Conservation (phyloP, 345 rosid genomes). For the Aquilaria sinensis region DNA sequence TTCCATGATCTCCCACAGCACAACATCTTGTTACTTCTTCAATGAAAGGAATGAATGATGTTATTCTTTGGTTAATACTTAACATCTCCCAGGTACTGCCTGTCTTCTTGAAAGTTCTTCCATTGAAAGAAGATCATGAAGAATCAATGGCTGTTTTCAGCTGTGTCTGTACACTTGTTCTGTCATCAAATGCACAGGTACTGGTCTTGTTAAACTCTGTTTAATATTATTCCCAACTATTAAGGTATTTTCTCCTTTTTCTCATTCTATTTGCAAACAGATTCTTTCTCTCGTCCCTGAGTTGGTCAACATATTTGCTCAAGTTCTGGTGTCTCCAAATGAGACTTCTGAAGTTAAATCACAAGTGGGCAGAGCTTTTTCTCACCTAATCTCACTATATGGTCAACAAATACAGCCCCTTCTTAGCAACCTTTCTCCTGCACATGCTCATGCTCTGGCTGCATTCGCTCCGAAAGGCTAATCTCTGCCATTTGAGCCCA, state of each 20-base stretch:
- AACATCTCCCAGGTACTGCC: conserved; percentile 71
- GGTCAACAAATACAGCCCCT: conserved; percentile 91
- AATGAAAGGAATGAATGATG: not conserved
- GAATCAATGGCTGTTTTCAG: conserved; percentile 87
- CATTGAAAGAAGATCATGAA: conserved; percentile 89
- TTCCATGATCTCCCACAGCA: not conserved
- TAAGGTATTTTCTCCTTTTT: not conserved
- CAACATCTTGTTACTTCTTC: not conserved
- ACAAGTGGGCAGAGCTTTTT: conserved; percentile 77
- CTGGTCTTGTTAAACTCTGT: no score
- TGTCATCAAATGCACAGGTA: conserved; percentile 87
- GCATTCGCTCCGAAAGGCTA: conserved; percentile 61
- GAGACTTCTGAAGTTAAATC: conserved; percentile 87
- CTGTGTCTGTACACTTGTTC: conserved; percentile 74
- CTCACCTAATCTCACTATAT: conserved; percentile 69
- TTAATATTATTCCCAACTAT: not conserved
- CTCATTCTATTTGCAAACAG: conserved; percentile 27
- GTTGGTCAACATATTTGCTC: conserved; percentile 80
- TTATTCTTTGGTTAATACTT: conserved; percentile 7
- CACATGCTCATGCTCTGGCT: conserved; percentile 80
- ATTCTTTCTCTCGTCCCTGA: conserved; percentile 76
- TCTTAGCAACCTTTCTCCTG: conserved; percentile 59
- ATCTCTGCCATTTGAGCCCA: conserved; percentile 13
- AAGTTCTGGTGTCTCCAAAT: conserved; percentile 71
- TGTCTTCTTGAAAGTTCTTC: conserved; percentile 81